A percentile compares a stretch with the other conserved stretches of the same genome.
These are phyloP conservation scores for Venturia oleaginea DNA, from an alignment of 2,329 filamentous ascomycete species.

Conservation along the genomic window DNA sequence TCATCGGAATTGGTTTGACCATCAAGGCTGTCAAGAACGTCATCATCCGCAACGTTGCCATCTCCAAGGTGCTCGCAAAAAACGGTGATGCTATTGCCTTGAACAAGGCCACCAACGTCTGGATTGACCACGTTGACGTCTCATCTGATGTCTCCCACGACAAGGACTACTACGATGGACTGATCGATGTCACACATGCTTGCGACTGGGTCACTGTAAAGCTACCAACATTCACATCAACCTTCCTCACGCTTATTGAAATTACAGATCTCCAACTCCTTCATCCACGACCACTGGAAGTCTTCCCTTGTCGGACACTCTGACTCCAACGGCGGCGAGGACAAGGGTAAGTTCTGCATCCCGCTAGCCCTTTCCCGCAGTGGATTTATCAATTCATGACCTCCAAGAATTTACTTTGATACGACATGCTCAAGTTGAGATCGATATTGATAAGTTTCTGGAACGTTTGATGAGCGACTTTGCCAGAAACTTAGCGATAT, in stretches of 20 bases:
- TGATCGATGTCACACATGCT: slow-evolving; percentile 56
- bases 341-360: slow-evolving; percentile 25
- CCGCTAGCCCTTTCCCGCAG: background rate
- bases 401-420: too few species aligned
- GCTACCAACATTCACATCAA: too few species aligned
- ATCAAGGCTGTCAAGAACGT: slow-evolving; percentile 44
- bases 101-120: slow-evolving; percentile 42
- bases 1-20: slow-evolving; percentile 39
- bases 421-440: too few species aligned
- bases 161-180: slow-evolving; percentile 64
- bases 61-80: slow-evolving; percentile 39
- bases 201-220: slow-evolving; percentile 39
- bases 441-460: too few species aligned
- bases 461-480: too few species aligned
- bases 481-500: too few species aligned
- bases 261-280: slow-evolving; percentile 46
- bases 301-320: slow-evolving; percentile 51
- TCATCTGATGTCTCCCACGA: slow-evolving; percentile 49
- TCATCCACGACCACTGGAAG: slow-evolving; percentile 53
- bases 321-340: slow-evolving; percentile 48
- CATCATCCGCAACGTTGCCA: slow-evolving; percentile 48
- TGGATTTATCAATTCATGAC: too few species aligned
- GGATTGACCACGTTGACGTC: slow-evolving; percentile 61
- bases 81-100: slow-evolving; percentile 45
- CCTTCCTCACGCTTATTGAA: slow-evolving; percentile 9